Conservation (phyloP, 805 yeast genomes). For the Kuraishia cidri region DNA sequence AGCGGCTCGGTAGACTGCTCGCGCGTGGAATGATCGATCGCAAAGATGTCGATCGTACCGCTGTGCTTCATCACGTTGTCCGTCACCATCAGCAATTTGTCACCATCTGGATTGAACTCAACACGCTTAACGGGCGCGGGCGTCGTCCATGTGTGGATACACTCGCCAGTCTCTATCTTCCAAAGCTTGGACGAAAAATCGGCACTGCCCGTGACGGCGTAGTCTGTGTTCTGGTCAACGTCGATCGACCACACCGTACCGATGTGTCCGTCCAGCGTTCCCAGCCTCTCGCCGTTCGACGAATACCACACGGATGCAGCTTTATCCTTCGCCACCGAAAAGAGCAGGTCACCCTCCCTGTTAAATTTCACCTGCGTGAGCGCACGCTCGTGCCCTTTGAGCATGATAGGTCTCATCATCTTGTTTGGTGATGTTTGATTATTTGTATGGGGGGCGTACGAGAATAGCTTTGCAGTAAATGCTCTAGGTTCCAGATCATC, state of each 20-base stretch:
- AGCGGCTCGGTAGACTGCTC: conserved; percentile 46
- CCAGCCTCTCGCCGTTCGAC: conserved; percentile 92
- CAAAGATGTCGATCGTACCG: conserved; percentile 68
- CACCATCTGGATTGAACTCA: conserved; percentile 70
- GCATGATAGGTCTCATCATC: conserved; percentile 57
- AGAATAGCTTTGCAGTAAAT: too few species aligned
- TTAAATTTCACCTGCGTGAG: conserved; percentile 93
- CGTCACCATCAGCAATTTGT: conserved; percentile 63
- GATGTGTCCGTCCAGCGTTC: conserved; percentile 80
- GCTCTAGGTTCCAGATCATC: too few species aligned
- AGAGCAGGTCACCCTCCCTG: conserved; percentile 88
- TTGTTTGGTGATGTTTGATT: conserved; percentile 3
- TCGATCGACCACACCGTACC: conserved; percentile 97
- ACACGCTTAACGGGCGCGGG: conserved; percentile 89
- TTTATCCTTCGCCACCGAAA: conserved; percentile 88
- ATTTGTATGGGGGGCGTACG: too few species aligned
- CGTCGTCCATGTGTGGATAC: conserved; percentile 61
- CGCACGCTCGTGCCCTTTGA: conserved; percentile 97
- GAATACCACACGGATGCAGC: conserved; percentile 91
- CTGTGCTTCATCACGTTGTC: conserved; percentile 89
- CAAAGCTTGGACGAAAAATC: conserved; percentile 82
- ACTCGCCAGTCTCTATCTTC: conserved; percentile 73
- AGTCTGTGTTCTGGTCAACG: conserved; percentile 59
- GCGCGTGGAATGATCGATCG: conserved; percentile 36
- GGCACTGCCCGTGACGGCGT: conserved; percentile 83